A percentile compares a stretch with the other conserved stretches of the same genome.
phyloP scores from a whole-genome alignment of 2,329 filamentous ascomycete genomes.

The Emergomyces orientalis region DNA sequence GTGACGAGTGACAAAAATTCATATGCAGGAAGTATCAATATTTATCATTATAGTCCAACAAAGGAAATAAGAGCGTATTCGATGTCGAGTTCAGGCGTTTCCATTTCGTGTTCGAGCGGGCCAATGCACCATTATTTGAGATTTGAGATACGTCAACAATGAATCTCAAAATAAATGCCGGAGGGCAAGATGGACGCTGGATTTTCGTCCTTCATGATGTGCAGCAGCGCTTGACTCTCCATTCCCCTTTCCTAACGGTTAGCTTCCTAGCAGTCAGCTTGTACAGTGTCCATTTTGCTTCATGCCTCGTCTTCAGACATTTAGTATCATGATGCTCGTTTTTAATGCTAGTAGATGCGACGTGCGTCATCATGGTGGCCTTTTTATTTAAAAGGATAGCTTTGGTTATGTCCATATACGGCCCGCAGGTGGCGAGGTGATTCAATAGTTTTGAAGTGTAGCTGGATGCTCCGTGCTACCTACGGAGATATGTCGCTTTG shows the following conservation, averaged over 20 bases:
- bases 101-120: background rate
- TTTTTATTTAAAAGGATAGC: background rate
- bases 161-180: background rate
- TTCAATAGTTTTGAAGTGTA: background rate
- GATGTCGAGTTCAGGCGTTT: background rate
- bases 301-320: background rate
- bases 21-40: background rate
- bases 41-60: background rate
- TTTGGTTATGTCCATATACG: background rate
- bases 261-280: background rate
- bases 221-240: background rate
- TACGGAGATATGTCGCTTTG: background rate
- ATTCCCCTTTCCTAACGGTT: too few species aligned
- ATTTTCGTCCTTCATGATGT: too few species aligned
- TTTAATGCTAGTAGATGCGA: background rate
- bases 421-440: background rate
- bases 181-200: background rate
- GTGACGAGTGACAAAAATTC: background rate
- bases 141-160: background rate
- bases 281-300: background rate
- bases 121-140: background rate
- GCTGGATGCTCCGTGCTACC: background rate
- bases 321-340: background rate
- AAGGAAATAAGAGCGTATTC: background rate
- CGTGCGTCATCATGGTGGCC: background rate